Percentiles rank a stretch among this genome's conserved stretches.
Conservation (phyloP, 2,329 filamentous ascomycete species). For the Fusarium coicis region DNA sequence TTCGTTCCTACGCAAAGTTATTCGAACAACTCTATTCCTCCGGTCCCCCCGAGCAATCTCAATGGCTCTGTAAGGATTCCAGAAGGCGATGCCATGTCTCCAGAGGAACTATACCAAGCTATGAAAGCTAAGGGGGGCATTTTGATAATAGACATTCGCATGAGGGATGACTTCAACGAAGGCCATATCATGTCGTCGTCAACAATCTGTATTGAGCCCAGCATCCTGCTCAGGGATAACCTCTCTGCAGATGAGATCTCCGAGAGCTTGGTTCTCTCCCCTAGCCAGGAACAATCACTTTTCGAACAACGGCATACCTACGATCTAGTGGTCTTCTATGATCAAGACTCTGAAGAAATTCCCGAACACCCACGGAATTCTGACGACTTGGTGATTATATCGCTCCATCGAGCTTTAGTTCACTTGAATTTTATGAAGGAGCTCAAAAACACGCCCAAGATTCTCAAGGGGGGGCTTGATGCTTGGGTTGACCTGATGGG, state of each 20-base stretch:
- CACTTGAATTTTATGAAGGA: constrained; percentile 86
- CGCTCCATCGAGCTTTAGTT: constrained; percentile 81
- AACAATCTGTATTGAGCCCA: constrained; percentile 90
- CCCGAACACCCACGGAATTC: constrained; percentile 46
- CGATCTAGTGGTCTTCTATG: constrained; percentile 91
- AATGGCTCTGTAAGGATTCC: constrained; percentile 61
- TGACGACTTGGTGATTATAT: constrained; percentile 69
- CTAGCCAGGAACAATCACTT: constrained; percentile 77
- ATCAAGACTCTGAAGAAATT: constrained; percentile 72
- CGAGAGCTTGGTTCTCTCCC: constrained; percentile 77
- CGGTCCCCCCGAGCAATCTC: constrained; percentile 52
- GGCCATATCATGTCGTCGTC: constrained; percentile 88
- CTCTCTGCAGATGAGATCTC: constrained; percentile 70
- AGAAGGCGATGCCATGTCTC: constrained; percentile 68
- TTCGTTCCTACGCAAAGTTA: constrained; percentile 45
- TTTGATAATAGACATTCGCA: constrained; percentile 86
- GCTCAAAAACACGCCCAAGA: constrained; percentile 76
- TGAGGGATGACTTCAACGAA: constrained; percentile 82
- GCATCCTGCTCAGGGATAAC: constrained; percentile 74
- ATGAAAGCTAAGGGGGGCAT: constrained; percentile 70
- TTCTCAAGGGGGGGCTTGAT: constrained; percentile 84
- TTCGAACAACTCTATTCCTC: constrained; percentile 43
- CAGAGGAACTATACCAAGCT: constrained; percentile 76
- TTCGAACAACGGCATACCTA: constrained; percentile 80
- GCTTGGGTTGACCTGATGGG: constrained; percentile 91